Base-by-base conservation (phyloP, 2,329 filamentous ascomycete genomes). In the Lasiodiplodia hormozganensis region DNA sequence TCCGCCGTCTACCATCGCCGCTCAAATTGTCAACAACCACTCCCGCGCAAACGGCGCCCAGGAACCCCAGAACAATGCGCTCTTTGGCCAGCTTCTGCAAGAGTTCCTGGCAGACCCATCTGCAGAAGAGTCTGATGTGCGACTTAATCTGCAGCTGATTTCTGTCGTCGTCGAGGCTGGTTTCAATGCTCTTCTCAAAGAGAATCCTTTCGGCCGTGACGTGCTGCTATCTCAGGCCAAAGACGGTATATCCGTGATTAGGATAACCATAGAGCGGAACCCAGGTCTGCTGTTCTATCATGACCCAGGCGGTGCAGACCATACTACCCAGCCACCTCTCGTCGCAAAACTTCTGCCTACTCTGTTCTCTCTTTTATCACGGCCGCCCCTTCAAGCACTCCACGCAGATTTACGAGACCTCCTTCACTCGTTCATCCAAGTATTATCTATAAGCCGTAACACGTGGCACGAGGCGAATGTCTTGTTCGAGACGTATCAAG, bases 81-180 rank as follows among this genome's bases (percentile, higher is more conserved):
- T 93, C 62, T 90, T 97, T 71, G 89, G 91, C 70, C 88, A 90
- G 65, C 85, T 97, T 2, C 85, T 95, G 31, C 88, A 89, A 71
- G 88, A 90, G 72, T 86, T 88, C 25, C 76, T 89, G 6, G 79
- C 80, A 40, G 79, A 82, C 56, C 79, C 80, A 18, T 80, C 77
- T 14, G 84, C 80, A 18, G 83, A 85, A 67, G 87, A 90, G 70
- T 89, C 92, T 54, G 89, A 91, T 72, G 81, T 92, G 54, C 86
- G 90, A 62, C 90, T 96, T 76, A 95, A 96, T 73, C 91, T 94
- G 74, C 92, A 94, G 80, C 86, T 97, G 62, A 90, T 97, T 65
- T 94, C 92, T 75, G 91, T 97, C 70, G 92, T 96, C 73, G 86
- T 91, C 62, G 90, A 92, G 75, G 92, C 93, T 69, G 91, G 93